These are phyloP conservation scores for Albatrellus ellisii DNA, from an alignment of 768 basidiomycete species.

Conservation along the genomic window DNA sequence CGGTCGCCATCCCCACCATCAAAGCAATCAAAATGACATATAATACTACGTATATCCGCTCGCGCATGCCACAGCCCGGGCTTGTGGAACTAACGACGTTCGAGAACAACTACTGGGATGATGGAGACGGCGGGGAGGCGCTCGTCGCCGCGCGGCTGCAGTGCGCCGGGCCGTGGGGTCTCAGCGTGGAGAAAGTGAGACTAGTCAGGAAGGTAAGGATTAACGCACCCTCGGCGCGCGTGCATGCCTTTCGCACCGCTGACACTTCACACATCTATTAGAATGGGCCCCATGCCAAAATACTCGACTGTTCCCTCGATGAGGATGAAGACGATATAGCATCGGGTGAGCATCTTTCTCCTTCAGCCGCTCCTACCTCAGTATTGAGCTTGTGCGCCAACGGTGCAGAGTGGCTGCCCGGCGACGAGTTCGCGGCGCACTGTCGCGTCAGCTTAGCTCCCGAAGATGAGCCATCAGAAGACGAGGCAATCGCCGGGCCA, in stretches of 20 bases:
- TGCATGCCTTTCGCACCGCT: neutral
- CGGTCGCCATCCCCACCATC: constrained; percentile 54
- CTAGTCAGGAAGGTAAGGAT: constrained; percentile 35
- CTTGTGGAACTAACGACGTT: constrained; percentile 41
- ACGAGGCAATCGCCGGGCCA: constrained; percentile 29
- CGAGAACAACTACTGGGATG: constrained; percentile 40
- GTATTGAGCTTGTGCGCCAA: constrained; percentile 2
- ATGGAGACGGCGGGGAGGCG: constrained; percentile 40
- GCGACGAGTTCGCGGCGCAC: constrained; percentile 49
- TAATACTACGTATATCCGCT: constrained; percentile 38
- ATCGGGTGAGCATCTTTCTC: constrained; percentile 22
- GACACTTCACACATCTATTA: constrained; percentile 12
- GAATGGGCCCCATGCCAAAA: constrained; percentile 31
- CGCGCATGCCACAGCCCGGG: constrained; percentile 27
- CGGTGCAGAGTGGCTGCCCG: constrained; percentile 41
- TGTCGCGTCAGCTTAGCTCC: constrained; percentile 37
- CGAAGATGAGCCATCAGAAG: constrained; percentile 25
- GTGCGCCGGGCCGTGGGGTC: constrained; percentile 40
- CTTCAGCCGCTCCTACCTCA: neutral
- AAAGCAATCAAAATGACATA: constrained; percentile 44
- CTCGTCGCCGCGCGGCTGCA: constrained; percentile 37
- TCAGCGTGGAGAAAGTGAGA: constrained; percentile 38
- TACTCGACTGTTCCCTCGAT: constrained; percentile 43
- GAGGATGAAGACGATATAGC: constrained; percentile 27
- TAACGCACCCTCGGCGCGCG: neutral